Base-by-base conservation (phyloP, 352 stramenopile species). In the Pythium inflatum region DNA sequence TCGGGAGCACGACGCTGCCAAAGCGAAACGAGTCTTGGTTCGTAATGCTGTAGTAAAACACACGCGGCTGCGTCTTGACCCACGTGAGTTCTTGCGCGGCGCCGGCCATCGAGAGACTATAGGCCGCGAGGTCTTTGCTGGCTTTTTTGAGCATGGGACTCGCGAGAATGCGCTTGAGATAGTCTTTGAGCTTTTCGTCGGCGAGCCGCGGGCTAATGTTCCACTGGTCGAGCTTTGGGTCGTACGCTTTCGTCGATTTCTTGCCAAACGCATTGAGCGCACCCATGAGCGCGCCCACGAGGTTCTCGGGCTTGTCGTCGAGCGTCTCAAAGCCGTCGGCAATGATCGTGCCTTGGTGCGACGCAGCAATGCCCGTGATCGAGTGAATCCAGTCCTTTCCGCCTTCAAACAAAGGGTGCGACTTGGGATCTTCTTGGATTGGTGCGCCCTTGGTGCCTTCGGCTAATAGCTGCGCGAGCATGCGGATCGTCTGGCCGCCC, bases 361-460 rank as follows among this genome's bases (percentile, higher is more conserved):
- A 64, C 30, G 45, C 45, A 8, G 71, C 63, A n/a, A 76, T 49
- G 12, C 62, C 73, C 58, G 75, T 75, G 60, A 81, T 77, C 25
- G 75, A 79, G 63, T 81, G 74, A 59, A 81, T 62, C 74, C 74
- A 81, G 59, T 69, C 30, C 55, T 81, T 78, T 60, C 68, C 71
- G 20, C 71, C 72, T 8, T 59, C 61, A 51, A 81, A 81, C 18
- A 79, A 57, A 24, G 51, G 31, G 49, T 73, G 61, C 51, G 59
- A 68, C 18, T 20, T 38, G 0, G 67, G 45, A 36, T 70, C 68
- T 53, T 81, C 75, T 12, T 63, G 7, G 34, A 69, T 71, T 22
- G 74, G 70, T 0, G 72, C 74, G 9, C 63, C 66, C 22, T 71
- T 56, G 30, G 67, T 73, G 50, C 78, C 78, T 11, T 86, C 50